Percentiles rank a stretch among this genome's conserved stretches.
phyloP scores from a whole-genome alignment of 225 moss, liverwort and hornwort genomes.

The Pseudisothecium myosuroides region DNA sequence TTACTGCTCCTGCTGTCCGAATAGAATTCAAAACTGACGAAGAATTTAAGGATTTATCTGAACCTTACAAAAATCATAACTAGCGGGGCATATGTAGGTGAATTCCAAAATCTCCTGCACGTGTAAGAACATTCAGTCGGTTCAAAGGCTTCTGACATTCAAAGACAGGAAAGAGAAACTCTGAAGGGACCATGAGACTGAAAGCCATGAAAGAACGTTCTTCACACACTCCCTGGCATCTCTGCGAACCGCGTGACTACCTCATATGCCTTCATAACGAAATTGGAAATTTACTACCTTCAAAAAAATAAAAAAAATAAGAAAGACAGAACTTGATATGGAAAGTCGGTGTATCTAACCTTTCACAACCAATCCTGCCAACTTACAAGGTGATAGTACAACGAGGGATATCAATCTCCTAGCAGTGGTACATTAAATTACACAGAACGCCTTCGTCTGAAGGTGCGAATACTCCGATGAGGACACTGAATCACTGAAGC shows the following conservation, averaged over 20 bases:
- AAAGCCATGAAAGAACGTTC: neutral
- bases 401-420: neutral
- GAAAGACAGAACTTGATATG: neutral
- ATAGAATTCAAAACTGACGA: neutral
- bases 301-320: neutral
- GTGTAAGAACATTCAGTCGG: neutral
- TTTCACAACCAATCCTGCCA: neutral
- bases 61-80: neutral
- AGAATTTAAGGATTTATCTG: neutral
- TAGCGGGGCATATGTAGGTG: neutral
- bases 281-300: neutral
- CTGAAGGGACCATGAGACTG: neutral
- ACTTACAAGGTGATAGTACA: neutral
- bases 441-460: neutral
- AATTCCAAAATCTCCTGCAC: neutral
- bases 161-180: neutral
- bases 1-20: neutral
- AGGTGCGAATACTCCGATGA: neutral
- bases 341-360: neutral
- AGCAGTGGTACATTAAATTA: neutral
- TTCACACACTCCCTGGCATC: neutral
- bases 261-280: neutral
- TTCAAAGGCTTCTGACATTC: neutral
- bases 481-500: neutral
- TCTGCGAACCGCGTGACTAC: neutral